Evolutionary conservation across 1,284 basidiomycete genomes (phyloP), one percentile per base, ranked within the genome.

Genomic region (Melampsora americana): DNA sequence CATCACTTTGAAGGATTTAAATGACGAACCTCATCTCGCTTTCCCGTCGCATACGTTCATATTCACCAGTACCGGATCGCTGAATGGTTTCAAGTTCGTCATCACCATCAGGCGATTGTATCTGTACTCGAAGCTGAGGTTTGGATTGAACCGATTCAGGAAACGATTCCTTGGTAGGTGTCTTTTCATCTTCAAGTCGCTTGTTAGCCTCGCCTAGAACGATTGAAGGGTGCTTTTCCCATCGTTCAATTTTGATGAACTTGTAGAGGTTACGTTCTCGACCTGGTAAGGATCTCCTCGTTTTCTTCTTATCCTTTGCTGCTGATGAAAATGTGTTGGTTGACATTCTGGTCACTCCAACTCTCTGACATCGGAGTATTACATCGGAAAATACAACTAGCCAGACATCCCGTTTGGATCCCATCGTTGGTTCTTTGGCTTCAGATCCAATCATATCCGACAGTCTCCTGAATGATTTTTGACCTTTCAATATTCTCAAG

Each of bases 341-440:
- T 0, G 94, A 93, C 66, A 97, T 82, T 5, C 89, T 90, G 0
- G 95, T 99, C 11, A 90, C 90, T 12, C 95, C 95, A 1, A 89
- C 90, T 69, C 92, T 87, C 81, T 95, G 92, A 83, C 95, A 98
- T 68, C 93, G 87, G 61, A 99, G 85, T 14, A 94, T 90, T 62
- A 99, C 95, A 82, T 99, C 95, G 73, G 94, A 94, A 85, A 99
- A 98, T 16, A 89, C 88, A 0, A 99, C 91, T 71, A 95, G 86
- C 95, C 95, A 99, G 67, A 94, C 82, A 80, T 98, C 95, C 81
- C 90, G 90, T 85, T 83, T 83, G 71, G 79, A 80, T 4, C 82
- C 82, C 78, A 83, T 77, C 5, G 78, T 66, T 1, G 82, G 82
- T 50, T 72, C 53, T 50, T 64, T 66, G 30, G 18, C 50, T 32